Conservation (phyloP, 2,329 filamentous ascomycete genomes). For the Colletotrichum agaves region DNA sequence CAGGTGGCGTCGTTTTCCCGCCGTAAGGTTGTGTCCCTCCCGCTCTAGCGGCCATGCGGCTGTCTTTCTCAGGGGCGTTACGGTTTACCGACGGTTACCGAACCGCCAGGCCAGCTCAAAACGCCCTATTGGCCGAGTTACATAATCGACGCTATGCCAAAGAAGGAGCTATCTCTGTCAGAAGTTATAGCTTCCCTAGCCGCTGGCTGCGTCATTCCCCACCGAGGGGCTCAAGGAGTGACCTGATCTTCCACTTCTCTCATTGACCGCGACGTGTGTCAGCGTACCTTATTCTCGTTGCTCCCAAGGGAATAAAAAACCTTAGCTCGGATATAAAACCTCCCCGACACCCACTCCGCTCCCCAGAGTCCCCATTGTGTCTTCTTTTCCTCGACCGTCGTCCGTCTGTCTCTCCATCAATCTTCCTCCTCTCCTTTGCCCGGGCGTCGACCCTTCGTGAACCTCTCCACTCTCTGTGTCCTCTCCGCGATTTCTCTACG, state of each 20-base stretch:
- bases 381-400: neutral
- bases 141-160: neutral
- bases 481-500: neutral
- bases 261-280: neutral
- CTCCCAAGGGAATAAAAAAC: neutral
- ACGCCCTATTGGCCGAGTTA: neutral
- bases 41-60: conserved; percentile 29
- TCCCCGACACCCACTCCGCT: conserved; percentile 14
- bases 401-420: conserved; percentile 5
- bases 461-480: conserved; percentile 1
- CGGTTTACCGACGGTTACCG: conserved; percentile 34
- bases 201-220: conserved; percentile 33
- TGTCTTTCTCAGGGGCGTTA: conserved; percentile 15
- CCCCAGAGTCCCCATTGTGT: conserved; percentile 3
- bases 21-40: neutral
- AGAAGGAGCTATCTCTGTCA: conserved; percentile 9
- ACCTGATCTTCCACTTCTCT: conserved; percentile 31
- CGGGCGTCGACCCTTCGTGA: conserved; percentile 13
- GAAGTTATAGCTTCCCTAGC: conserved; percentile 16
- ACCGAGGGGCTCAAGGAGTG: conserved; percentile 36
- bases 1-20: neutral
- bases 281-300: neutral
- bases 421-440: conserved; percentile 14
- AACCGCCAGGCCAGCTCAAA: conserved; percentile 25
- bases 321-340: conserved; percentile 12